Conservation (phyloP, 257 asterid species). For the Fraxinus americana region DNA sequence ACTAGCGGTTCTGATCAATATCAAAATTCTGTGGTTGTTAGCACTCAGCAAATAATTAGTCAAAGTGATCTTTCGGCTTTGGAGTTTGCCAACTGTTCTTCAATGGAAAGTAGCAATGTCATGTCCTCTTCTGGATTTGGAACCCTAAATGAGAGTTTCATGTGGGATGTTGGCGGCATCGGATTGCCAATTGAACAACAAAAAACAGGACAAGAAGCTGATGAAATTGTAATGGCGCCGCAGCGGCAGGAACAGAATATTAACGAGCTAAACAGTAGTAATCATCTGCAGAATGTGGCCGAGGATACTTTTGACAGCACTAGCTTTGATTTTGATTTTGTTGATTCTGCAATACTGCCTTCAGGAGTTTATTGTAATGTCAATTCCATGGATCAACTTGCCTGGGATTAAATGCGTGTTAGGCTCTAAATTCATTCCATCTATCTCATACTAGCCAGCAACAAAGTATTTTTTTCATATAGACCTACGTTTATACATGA, state of each 20-base stretch:
- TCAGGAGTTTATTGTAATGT: slow-evolving; percentile 40
- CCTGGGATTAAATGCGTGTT: slow-evolving; percentile 49
- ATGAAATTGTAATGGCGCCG: background rate
- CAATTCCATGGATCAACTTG: slow-evolving; percentile 58
- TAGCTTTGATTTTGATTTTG: slow-evolving; percentile 57
- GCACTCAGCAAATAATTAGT: no score
- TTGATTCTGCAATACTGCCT: slow-evolving; percentile 51
- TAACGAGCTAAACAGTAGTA: background rate
- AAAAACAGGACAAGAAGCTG: background rate
- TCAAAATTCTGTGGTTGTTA: slow-evolving; percentile 28
- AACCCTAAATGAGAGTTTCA: slow-evolving; percentile 29
- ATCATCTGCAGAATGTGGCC: slow-evolving; percentile 21
- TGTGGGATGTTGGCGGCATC: slow-evolving; percentile 28
- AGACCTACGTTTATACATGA: background rate
- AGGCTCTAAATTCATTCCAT: background rate
- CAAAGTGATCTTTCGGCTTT: background rate
- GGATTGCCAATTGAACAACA: slow-evolving; percentile 24
- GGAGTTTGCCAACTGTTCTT: slow-evolving; percentile 39
- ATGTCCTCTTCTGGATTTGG: slow-evolving; percentile 32
- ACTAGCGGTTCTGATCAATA: background rate
- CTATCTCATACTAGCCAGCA: background rate
- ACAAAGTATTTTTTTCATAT: background rate
- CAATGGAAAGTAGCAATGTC: slow-evolving; percentile 33
- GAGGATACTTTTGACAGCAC: slow-evolving; percentile 35
- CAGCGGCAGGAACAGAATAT: no score